A percentile compares a stretch with the other conserved stretches of the same genome.
Evolutionary conservation across 1,284 basidiomycete genomes (phyloP).

Genomic region (Porodaedalea pini): DNA sequence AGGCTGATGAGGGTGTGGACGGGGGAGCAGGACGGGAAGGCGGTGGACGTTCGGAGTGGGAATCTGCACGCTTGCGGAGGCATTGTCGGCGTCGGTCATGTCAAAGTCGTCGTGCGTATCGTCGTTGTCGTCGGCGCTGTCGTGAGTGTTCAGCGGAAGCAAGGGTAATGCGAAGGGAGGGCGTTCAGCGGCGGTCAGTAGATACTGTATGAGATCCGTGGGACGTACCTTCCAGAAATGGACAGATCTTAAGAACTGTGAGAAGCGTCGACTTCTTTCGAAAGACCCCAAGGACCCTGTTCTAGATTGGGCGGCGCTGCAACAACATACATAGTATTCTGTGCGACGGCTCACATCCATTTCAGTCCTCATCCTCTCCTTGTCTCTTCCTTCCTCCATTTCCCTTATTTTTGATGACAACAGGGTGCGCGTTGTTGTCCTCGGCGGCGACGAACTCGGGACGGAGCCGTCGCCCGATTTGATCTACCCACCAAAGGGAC

Average conservation of each 20-base stretch:
- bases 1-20: slow-evolving; percentile 38
- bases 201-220: background rate
- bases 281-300: background rate
- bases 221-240: background rate
- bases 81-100: slow-evolving; percentile 9
- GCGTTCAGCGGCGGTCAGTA: background rate
- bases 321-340: too few species aligned
- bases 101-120: background rate
- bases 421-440: background rate
- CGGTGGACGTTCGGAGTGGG: slow-evolving; percentile 5
- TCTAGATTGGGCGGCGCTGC: too few species aligned
- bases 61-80: background rate
- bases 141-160: background rate
- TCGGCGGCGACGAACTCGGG: background rate
- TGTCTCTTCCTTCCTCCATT: background rate
- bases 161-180: background rate
- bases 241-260: background rate
- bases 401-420: background rate
- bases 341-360: background rate
- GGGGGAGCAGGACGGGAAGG: slow-evolving; percentile 38
- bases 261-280: background rate
- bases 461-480: background rate
- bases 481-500: slow-evolving; percentile 3
- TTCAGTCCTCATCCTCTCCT: background rate
- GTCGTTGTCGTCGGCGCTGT: slow-evolving; percentile 10